phyloP scores from a whole-genome alignment of 768 basidiomycete species.

The Agaricus sinodeliciosus region DNA sequence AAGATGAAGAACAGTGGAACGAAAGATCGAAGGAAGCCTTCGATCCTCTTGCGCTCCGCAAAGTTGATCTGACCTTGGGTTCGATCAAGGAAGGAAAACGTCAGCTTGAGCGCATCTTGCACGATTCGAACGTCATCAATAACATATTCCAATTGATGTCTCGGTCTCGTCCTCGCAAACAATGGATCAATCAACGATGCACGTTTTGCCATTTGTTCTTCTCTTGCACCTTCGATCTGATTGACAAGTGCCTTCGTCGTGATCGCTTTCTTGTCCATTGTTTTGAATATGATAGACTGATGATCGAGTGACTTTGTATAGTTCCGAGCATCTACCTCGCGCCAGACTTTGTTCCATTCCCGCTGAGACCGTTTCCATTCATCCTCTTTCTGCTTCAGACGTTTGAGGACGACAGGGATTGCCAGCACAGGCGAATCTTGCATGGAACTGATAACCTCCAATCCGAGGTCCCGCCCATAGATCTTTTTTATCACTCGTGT shows the following conservation, averaged over 20 bases:
- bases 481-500: slow-evolving; percentile 95
- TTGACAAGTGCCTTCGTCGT: slow-evolving; percentile 70
- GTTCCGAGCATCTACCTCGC: slow-evolving; percentile 92
- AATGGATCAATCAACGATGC: slow-evolving; percentile 53
- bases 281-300: slow-evolving; percentile 87
- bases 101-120: slow-evolving; percentile 84
- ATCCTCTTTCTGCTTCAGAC: slow-evolving; percentile 94
- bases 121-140: slow-evolving; percentile 71
- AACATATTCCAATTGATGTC: slow-evolving; percentile 76
- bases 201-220: slow-evolving; percentile 73
- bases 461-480: slow-evolving; percentile 80
- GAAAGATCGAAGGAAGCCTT: slow-evolving; percentile 72
- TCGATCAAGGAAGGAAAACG: slow-evolving; percentile 87
- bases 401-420: slow-evolving; percentile 81
- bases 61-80: slow-evolving; percentile 68
- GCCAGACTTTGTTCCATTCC: slow-evolving; percentile 99
- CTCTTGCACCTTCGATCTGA: slow-evolving; percentile 80
- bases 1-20: slow-evolving; percentile 75
- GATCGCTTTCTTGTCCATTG: slow-evolving; percentile 80
- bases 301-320: slow-evolving; percentile 92
- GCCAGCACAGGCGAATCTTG: slow-evolving; percentile 88
- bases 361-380: slow-evolving; percentile 97
- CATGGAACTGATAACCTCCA: slow-evolving; percentile 80
- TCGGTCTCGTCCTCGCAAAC: slow-evolving; percentile 54
- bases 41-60: slow-evolving; percentile 74